Conservation (phyloP, 2,329 filamentous ascomycete genomes). For the Fusarium sp. region DNA sequence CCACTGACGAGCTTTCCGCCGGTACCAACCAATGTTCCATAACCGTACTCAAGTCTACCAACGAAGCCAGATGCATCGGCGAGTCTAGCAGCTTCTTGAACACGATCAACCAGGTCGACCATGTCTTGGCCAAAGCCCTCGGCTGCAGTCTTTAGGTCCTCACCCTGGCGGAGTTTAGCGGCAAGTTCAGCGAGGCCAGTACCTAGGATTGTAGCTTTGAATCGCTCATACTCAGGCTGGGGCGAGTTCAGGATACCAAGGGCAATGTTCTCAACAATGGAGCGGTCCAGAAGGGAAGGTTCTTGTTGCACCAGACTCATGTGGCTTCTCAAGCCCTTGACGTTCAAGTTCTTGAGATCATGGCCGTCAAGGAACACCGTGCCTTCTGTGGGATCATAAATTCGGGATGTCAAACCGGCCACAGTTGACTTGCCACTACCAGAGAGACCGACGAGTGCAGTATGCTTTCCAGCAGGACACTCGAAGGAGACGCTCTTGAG, state of each 20-base stretch:
- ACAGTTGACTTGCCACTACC: constrained; percentile 72
- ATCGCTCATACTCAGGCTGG: constrained; percentile 55
- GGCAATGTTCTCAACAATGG: constrained; percentile 66
- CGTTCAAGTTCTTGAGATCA: constrained; percentile 64
- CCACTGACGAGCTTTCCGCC: constrained; percentile 70
- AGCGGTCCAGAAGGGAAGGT: constrained; percentile 61
- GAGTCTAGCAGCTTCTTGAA: constrained; percentile 66
- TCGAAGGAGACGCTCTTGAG: constrained; percentile 63
- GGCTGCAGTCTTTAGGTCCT: constrained; percentile 62
- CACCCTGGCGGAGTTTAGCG: constrained; percentile 65
- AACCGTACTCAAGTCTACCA: constrained; percentile 66
- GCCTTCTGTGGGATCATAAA: constrained; percentile 70
- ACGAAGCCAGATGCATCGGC: constrained; percentile 74
- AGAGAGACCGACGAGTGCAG: constrained; percentile 71
- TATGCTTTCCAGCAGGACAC: constrained; percentile 64
- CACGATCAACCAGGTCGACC: constrained; percentile 66
- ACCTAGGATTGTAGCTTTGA: constrained; percentile 64
- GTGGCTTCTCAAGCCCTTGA: constrained; percentile 59
- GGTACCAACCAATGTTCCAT: constrained; percentile 67
- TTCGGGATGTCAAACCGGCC: constrained; percentile 67
- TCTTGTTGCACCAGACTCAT: constrained; percentile 64
- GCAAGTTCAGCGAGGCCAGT: constrained; percentile 66
- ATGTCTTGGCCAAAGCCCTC: constrained; percentile 60
- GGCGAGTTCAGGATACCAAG: constrained; percentile 64
- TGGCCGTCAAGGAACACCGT: constrained; percentile 63